phyloP scores from a whole-genome alignment of 176 grass and related monocot genomes.

The Ananas comosus region DNA sequence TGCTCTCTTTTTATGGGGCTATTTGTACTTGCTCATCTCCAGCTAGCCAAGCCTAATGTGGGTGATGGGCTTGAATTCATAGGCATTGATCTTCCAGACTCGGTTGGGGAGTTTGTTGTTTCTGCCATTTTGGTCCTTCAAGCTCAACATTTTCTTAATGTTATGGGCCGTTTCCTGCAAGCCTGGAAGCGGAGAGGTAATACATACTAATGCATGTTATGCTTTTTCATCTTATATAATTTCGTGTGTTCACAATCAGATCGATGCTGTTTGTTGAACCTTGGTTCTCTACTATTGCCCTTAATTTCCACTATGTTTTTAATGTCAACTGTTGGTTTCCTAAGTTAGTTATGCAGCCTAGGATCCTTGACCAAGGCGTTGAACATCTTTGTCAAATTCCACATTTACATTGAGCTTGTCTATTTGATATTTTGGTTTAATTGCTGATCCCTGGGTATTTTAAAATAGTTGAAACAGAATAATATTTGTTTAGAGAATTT shows the following conservation, averaged over 20 bases:
- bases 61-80: slow-evolving; percentile 63
- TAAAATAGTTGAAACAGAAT: too few relatives aligned
- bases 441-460: too few relatives aligned
- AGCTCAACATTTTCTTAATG: slow-evolving; percentile 46
- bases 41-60: slow-evolving; percentile 29
- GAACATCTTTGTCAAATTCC: too few relatives aligned
- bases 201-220: neutral
- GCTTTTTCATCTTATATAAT: slow-evolving; percentile 4
- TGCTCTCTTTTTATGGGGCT: slow-evolving; percentile 52
- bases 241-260: slow-evolving; percentile 10
- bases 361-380: too few relatives aligned
- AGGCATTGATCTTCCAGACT: slow-evolving; percentile 90
- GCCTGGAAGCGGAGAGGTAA: slow-evolving; percentile 70
- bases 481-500: too few relatives aligned
- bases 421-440: too few relatives aligned
- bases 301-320: too few relatives aligned
- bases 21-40: slow-evolving; percentile 61
- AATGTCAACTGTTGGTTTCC: too few relatives aligned
- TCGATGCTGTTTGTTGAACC: neutral
- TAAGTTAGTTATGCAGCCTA: too few relatives aligned
- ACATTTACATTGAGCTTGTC: too few relatives aligned
- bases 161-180: slow-evolving; percentile 49
- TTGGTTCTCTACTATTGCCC: neutral
- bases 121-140: slow-evolving; percentile 81
- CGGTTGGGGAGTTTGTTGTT: slow-evolving; percentile 64